Evolutionary conservation across 768 basidiomycete genomes (phyloP).

Genomic region (Tricholomella constricta): DNA sequence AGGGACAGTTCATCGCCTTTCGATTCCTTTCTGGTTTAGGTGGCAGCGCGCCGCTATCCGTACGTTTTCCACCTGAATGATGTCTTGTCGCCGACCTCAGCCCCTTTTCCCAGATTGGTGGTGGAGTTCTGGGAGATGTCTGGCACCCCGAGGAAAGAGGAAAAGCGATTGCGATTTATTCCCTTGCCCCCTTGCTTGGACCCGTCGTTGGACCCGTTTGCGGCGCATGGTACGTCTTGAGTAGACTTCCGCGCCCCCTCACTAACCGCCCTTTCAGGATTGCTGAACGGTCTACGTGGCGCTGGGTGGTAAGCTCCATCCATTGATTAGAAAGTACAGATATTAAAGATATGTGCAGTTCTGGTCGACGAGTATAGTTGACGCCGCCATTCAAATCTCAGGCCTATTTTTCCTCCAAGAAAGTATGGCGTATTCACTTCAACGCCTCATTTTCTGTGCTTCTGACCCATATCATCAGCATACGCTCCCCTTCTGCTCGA

Average conservation of each 20-base stretch:
- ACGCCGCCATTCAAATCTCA: no score
- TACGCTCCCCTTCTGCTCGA: no score
- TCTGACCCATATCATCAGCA: no score
- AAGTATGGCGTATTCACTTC: no score
- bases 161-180: conserved; percentile 62
- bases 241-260: background rate
- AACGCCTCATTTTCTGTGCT: no score
- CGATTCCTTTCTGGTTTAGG: conserved; percentile 74
- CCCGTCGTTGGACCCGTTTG: conserved; percentile 65
- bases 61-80: conserved; percentile 43
- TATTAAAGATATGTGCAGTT: no score
- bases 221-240: conserved; percentile 51
- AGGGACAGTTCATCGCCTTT: conserved; percentile 62
- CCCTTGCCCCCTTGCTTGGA: conserved; percentile 65
- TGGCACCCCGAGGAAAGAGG: conserved; percentile 66
- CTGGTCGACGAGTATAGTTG: no score
- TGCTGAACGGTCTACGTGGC: no score
- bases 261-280: no score
- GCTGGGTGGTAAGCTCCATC: no score
- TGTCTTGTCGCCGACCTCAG: conserved; percentile 21
- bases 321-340: no score
- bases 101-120: conserved; percentile 46
- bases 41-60: conserved; percentile 68
- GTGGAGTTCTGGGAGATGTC: conserved; percentile 63
- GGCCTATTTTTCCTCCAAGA: no score